Conservation (phyloP, 1,284 basidiomycete genomes). For the Sutorius eximius region DNA sequence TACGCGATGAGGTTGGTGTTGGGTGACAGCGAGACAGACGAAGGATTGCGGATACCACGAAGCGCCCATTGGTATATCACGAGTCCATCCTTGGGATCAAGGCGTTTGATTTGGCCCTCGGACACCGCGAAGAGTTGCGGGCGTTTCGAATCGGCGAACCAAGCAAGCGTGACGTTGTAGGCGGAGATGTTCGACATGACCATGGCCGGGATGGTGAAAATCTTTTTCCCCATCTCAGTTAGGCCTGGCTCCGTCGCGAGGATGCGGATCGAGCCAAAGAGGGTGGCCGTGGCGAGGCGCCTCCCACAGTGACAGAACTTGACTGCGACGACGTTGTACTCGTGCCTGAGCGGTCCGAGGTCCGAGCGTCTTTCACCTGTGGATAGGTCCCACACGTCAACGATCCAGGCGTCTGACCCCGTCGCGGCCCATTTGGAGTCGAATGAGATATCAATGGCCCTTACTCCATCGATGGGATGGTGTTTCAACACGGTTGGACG, state of each 20-base stretch:
- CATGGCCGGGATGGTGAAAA: constrained; percentile 17
- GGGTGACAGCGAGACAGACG: constrained; percentile 7
- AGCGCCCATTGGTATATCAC: constrained; percentile 7
- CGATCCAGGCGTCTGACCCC: constrained; percentile 6
- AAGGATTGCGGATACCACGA: constrained; percentile 7
- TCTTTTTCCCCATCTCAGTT: constrained; percentile 10
- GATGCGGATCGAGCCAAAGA: constrained; percentile 13
- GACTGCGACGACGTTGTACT: constrained; percentile 21
- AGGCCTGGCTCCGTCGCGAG: not conserved
- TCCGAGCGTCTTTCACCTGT: not conserved
- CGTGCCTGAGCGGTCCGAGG: constrained; percentile 5
- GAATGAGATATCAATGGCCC: constrained; percentile 11
- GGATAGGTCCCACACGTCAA: constrained; percentile 12
- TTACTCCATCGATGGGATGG: constrained; percentile 9
- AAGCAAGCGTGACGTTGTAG: constrained; percentile 9
- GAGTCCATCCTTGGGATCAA: constrained; percentile 18
- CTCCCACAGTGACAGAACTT: constrained; percentile 20
- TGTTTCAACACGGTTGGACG: not conserved
- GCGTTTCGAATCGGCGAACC: constrained; percentile 7
- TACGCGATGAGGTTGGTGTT: constrained; percentile 3
- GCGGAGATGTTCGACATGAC: constrained; percentile 8
- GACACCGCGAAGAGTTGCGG: constrained; percentile 21
- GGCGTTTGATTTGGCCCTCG: constrained; percentile 21
- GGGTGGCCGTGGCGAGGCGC: constrained; percentile 14
- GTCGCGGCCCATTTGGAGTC: constrained; percentile 10